Evolutionary conservation across 208 protist genomes (phyloP), one percentile per base, ranked within the genome.

Genomic region (Wallacemonas sp.): DNA sequence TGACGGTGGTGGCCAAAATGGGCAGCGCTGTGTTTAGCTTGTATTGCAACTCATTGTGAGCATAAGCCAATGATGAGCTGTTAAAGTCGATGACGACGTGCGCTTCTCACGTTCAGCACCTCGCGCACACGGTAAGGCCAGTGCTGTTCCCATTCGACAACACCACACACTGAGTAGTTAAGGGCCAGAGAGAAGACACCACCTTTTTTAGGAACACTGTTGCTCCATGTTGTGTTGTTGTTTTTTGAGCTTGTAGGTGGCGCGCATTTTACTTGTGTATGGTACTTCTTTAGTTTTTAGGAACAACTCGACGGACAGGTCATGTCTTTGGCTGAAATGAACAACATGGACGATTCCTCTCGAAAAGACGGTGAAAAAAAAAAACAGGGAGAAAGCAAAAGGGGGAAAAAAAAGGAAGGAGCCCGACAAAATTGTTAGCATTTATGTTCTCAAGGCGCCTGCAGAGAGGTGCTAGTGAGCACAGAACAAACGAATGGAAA

Each of bases 1-100:
- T n/a, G n/a, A n/a, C n/a, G n/a, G n/a, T n/a, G n/a, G n/a, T n/a
- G n/a, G n/a, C n/a, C n/a, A n/a, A n/a, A 16, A 41, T 41, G 10
- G 7, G 10, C 44, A 49, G 5, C n/a, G 10, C n/a, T 49, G 44
- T 22, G 10, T 18, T 49, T 49, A 49, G 44, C 20, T 49, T 49
- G 44, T 25, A 49, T 11, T 42, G 10, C 52, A 59, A 59, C 52
- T 41, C 52, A 59, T 26, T 20, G 5, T 36, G 22, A 25, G 5
- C 52, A 59, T 59, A 59, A 59, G 52, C 5, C 52, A 44, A 14
- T 41, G 31, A 41, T 59, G 52, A 33, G 52, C 26, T 59, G 52
- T 59, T 59, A 59, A 59, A 14, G 52, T 59, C 31, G 52, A 41
- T 41, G 52, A 20, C 31, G 22, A 59, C 4, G 32, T 41, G 32